Base-by-base conservation (phyloP, 345 rosid species). In the Erucastrum elatum region DNA sequence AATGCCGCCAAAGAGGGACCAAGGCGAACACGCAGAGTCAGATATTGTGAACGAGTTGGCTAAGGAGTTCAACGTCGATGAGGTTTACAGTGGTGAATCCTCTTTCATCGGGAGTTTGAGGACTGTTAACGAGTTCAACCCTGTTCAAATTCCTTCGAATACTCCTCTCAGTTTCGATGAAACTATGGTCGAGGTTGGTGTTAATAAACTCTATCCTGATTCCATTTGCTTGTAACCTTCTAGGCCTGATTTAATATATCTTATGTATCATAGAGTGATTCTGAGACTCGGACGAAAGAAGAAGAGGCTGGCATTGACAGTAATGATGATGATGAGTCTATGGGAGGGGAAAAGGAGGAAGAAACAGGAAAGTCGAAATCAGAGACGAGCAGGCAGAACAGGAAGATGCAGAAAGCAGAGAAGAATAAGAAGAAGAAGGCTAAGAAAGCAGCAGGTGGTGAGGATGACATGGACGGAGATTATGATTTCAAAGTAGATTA, bases 51-150 rank as follows among this genome's bases (percentile, higher is more conserved):
- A 87, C 0, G 89, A 95, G 86, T 35, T 90, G n/a, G 92, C 89
- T 5, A 88, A 93, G 81, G 98, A 93, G 71, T 93, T 95, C 76
- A 88, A 87, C 59, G 79, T 95, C 3, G 89, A 95, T 80, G 97
- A 90, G 78, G 93, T 91, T 78, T 95, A 95, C 85, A 84, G 78
- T 51, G 79, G 89, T 6, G 97, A 95, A 84, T 82, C 91, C 9
- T 91, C 96, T 3, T 93, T 95, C 73, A 90, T 93, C 39, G 97
- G 97, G 67, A 95, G 93, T 77, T 92, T 93, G 64, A 89, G 85
- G 87, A 84, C 94, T 0, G 86, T 88, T 34, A 76, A 81, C 26
- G 94, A 91, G 62, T 91, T 88, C 78, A 72, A 76, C 75, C 86
- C 89, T 16, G 87, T 89, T 75, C 93, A 90, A 82, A 88, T 95